phyloP scores from a whole-genome alignment of 2,329 filamentous ascomycete species.

The Xylariaceae sp. region DNA sequence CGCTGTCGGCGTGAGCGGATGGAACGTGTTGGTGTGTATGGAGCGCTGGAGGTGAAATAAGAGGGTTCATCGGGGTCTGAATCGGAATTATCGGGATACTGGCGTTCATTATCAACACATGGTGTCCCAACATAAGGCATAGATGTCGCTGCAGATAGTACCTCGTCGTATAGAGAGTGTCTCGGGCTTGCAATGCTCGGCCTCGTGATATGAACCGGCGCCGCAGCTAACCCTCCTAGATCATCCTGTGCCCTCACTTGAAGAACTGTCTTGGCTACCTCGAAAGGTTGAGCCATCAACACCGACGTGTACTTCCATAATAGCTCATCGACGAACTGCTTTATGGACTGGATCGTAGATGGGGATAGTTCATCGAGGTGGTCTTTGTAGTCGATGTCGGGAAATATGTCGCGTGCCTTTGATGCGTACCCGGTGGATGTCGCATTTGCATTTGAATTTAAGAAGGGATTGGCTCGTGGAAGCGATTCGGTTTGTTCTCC shows the following conservation, averaged over 20 bases:
- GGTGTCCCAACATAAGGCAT: conserved; percentile 4
- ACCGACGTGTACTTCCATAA: conserved; percentile 92
- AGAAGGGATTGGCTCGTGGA: conserved; percentile 52
- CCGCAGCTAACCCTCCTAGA: conserved; percentile 45
- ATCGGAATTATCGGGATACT: conserved; percentile 60
- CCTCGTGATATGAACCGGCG: conserved; percentile 38
- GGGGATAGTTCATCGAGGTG: conserved; percentile 81
- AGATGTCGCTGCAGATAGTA: conserved; percentile 29
- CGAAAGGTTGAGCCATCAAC: conserved; percentile 91
- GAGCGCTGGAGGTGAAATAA: conserved; percentile 77
- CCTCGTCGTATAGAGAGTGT: conserved; percentile 44
- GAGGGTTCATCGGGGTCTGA: conserved; percentile 79
- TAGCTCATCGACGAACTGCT: conserved; percentile 81
- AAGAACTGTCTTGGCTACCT: conserved; percentile 92
- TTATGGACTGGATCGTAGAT: conserved; percentile 75
- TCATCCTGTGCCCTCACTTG: conserved; percentile 73
- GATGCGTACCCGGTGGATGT: conserved; percentile 53
- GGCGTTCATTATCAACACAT: conserved; percentile 24
- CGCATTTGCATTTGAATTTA: conserved; percentile 52
- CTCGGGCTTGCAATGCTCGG: conserved; percentile 45
- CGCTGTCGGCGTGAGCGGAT: conserved; percentile 46
- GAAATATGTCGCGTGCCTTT: conserved; percentile 83
- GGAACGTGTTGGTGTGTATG: conserved; percentile 60
- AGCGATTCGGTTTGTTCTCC: conserved; percentile 57
- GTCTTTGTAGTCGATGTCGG: conserved; percentile 90